phyloP scores from a whole-genome alignment of 306 rosid genomes.

The Quercus aquifolioides region DNA sequence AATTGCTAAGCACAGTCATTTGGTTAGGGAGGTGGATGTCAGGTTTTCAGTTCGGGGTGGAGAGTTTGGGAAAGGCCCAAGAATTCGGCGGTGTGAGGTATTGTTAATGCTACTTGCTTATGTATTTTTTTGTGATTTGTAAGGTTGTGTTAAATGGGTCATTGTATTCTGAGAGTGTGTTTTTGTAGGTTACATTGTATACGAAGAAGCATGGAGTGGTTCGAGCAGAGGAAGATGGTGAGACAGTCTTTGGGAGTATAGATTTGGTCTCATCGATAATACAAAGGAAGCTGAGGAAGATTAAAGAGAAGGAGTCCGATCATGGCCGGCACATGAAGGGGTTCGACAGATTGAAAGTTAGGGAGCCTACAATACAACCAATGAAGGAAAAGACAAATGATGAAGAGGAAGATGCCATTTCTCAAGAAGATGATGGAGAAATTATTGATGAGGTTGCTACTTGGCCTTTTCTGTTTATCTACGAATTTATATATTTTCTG shows the following conservation, averaged over 20 bases:
- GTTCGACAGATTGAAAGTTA: conserved; percentile 61
- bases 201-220: conserved; percentile 87
- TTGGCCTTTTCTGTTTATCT: background rate
- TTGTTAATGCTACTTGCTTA: background rate
- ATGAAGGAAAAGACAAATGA: conserved; percentile 27
- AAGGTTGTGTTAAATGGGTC: background rate
- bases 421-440: conserved; percentile 44
- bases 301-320: conserved; percentile 84
- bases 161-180: conserved; percentile 5
- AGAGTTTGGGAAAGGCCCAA: conserved; percentile 84
- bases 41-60: conserved; percentile 87
- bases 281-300: conserved; percentile 93
- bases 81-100: conserved; percentile 81
- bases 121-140: conserved; percentile 1
- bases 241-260: conserved; percentile 73
- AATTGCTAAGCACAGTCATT: conserved; percentile 73
- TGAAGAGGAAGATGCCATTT: conserved; percentile 28
- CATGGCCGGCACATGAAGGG: conserved; percentile 97
- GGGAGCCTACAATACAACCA: conserved; percentile 41
- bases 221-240: conserved; percentile 85
- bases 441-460: conserved; percentile 56
- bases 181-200: conserved; percentile 67
- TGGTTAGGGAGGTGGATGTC: conserved; percentile 89
- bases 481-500: background rate
- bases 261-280: conserved; percentile 85